These are phyloP conservation scores for Madurella mycetomatis DNA, from an alignment of 2,329 filamentous ascomycete genomes.

Conservation along the genomic window DNA sequence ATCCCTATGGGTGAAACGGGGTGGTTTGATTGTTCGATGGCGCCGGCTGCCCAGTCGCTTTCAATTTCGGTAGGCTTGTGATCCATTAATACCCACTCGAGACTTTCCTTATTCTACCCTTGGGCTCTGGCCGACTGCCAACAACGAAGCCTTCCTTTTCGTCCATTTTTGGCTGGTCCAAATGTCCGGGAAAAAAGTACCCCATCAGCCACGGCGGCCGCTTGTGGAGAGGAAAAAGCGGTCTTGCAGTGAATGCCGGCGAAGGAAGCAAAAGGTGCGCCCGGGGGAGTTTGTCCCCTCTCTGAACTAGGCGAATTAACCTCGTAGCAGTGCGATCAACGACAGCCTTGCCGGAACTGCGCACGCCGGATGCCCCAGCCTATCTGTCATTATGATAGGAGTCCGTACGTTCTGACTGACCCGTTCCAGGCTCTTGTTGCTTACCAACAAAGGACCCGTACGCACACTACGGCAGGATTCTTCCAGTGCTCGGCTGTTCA, in stretches of 20 bases:
- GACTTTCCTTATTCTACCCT: constrained; percentile 1
- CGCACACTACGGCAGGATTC: not conserved
- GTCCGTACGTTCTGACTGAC: constrained; percentile 5
- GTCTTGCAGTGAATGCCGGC: constrained; percentile 19
- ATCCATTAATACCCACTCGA: not conserved
- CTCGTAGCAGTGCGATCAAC: constrained; percentile 15
- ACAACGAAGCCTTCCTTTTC: not conserved
- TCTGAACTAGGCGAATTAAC: not conserved
- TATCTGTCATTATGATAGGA: constrained; percentile 13
- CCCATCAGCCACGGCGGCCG: not conserved
- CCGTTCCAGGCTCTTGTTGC: not conserved
- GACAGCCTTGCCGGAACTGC: constrained; percentile 20
- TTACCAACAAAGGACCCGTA: not conserved
- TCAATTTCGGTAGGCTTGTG: not conserved
- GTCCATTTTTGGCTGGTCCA: constrained; percentile 2
- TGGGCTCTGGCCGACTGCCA: not conserved
- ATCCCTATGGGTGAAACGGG: not conserved
- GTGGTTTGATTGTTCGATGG: too few relatives aligned
- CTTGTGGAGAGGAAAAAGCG: constrained; percentile 14
- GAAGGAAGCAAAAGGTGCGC: constrained; percentile 20
- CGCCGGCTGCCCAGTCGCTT: not conserved
- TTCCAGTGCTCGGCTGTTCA: not conserved
- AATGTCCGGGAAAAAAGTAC: constrained; percentile 6
- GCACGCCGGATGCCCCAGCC: constrained; percentile 16
- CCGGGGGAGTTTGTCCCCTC: not conserved